Evolutionary conservation across 176 grass and related monocot species (phyloP).

Genomic region (Rhipidocladum racemiflorum): DNA sequence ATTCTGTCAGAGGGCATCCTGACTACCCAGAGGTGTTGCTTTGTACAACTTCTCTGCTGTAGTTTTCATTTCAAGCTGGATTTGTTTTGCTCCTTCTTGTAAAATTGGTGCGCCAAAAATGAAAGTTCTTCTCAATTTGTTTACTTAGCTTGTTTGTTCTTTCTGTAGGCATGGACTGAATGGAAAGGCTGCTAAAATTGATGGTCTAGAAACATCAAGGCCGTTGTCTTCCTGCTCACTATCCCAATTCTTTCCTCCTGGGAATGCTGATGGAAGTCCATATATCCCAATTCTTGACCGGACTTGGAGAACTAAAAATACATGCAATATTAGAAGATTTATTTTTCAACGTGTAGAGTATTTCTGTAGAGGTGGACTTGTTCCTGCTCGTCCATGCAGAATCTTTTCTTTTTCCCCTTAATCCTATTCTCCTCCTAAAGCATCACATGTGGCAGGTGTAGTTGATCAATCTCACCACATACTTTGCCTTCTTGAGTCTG

Average conservation of each 20-base stretch:
- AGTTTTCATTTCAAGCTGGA: background rate
- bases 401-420: slow-evolving; percentile 22
- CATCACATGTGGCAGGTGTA: slow-evolving; percentile 30
- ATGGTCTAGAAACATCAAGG: slow-evolving; percentile 10
- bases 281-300: too few species aligned
- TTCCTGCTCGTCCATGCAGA: background rate
- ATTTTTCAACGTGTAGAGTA: slow-evolving; percentile 39
- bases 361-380: slow-evolving; percentile 39
- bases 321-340: slow-evolving; percentile 22
- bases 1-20: slow-evolving; percentile 47
- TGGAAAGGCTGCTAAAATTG: too few species aligned
- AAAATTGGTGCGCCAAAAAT: background rate
- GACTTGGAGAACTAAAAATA: background rate
- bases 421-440: slow-evolving; percentile 5
- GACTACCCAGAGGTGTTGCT: slow-evolving; percentile 44
- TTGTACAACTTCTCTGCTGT: background rate
- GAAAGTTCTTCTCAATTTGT: background rate
- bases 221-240: background rate
- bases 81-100: background rate
- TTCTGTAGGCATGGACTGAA: too few species aligned
- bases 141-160: too few species aligned
- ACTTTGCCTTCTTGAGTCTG: slow-evolving; percentile 40
- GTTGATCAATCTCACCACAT: slow-evolving; percentile 46
- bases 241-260: slow-evolving; percentile 23
- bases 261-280: slow-evolving; percentile 20